Conservation (phyloP, 257 asterid genomes). For the Solanum pinnatisectum region DNA sequence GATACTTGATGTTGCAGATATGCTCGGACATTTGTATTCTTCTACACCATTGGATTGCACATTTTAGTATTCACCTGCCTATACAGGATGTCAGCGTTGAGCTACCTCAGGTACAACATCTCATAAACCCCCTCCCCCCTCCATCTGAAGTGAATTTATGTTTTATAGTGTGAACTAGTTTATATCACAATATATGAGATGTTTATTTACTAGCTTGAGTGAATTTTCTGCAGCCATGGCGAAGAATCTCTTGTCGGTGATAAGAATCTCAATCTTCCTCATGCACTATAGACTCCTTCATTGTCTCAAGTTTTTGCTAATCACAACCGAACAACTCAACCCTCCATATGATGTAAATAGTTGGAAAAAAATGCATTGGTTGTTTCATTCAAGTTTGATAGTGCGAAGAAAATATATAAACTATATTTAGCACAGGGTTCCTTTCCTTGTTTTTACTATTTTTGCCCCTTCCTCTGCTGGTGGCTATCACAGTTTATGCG, state of each 20-base stretch:
- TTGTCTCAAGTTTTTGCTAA: not conserved
- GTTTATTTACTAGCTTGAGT: constrained; percentile 1
- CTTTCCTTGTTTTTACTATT: not conserved
- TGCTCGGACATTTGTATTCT: constrained; percentile 86
- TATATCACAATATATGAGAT: not conserved
- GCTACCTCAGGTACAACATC: constrained; percentile 65
- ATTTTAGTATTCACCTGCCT: constrained; percentile 90
- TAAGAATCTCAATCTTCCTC: constrained; percentile 58
- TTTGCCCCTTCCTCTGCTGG: not conserved
- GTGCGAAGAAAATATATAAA: not conserved
- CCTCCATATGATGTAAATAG: not conserved
- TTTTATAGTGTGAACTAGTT: not conserved
- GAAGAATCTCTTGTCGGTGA: constrained; percentile 48
- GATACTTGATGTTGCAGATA: constrained; percentile 38
- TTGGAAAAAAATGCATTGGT: not conserved
- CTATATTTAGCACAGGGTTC: not conserved
- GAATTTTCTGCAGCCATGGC: constrained; percentile 56
- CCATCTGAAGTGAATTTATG: not conserved
- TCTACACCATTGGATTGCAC: constrained; percentile 95
- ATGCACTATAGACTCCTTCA: constrained; percentile 28
- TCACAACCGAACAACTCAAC: not conserved
- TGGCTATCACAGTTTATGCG: not conserved
- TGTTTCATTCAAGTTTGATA: not conserved
- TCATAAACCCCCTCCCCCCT: not conserved
- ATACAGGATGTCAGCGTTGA: constrained; percentile 92